These are phyloP conservation scores for Aspergillus piperis DNA, from an alignment of 2,329 filamentous ascomycete species.

Conservation along the genomic window DNA sequence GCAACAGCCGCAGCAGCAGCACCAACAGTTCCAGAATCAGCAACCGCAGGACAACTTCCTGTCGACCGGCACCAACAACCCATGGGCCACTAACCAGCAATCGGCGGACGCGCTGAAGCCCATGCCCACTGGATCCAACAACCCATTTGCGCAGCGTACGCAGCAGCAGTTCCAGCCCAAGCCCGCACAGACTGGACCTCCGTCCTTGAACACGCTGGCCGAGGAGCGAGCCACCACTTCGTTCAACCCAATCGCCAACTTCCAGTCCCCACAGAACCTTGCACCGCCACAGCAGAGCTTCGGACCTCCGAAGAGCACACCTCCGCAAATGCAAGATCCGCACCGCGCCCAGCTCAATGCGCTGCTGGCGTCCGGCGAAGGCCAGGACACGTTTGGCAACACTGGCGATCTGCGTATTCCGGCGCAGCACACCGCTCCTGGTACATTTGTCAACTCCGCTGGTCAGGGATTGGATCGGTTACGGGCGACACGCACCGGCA, in stretches of 20 bases:
- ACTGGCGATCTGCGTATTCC: conserved; percentile 95
- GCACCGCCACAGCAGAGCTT: conserved; percentile 26
- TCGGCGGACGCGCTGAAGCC: conserved; percentile 69
- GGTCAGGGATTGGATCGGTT: conserved; percentile 75
- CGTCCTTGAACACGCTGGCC: conserved; percentile 72
- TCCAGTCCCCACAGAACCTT: conserved; percentile 42
- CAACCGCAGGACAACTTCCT: conserved; percentile 61
- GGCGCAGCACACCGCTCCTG: conserved; percentile 92
- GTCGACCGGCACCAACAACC: conserved; percentile 87
- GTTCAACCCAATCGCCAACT: conserved; percentile 57
- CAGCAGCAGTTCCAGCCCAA: conserved; percentile 54
- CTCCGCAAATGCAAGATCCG: conserved; percentile 49
- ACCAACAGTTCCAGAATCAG: conserved; percentile 43
- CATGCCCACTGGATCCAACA: conserved; percentile 93
- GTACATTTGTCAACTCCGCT: conserved; percentile 94
- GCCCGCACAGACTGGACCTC: conserved; percentile 58
- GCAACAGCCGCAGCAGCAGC: conserved; percentile 42
- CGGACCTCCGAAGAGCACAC: conserved; percentile 36
- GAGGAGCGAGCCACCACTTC: conserved; percentile 78
- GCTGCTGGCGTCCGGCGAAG: conserved; percentile 82
- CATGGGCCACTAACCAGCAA: conserved; percentile 72
- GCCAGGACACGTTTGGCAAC: conserved; percentile 96
- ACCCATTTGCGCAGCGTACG: conserved; percentile 78
- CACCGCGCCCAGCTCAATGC: conserved; percentile 77
- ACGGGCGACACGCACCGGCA: conserved; percentile 69